Conservation (phyloP, 129 eudicot species). For the Apium graveolens region DNA sequence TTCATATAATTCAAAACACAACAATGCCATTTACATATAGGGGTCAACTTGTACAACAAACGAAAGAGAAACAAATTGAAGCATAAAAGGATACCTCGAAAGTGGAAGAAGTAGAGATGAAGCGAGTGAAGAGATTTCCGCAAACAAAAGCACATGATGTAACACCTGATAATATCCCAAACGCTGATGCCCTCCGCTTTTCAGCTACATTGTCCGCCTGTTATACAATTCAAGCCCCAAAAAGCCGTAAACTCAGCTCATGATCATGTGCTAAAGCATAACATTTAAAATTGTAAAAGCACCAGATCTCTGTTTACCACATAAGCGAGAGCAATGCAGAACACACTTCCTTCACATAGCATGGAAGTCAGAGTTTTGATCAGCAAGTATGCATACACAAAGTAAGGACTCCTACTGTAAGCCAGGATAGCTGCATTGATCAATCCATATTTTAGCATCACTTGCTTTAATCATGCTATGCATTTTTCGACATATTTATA, state of each 20-base stretch:
- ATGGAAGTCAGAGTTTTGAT: slow-evolving; percentile 39
- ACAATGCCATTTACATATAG: background rate
- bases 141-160: slow-evolving; percentile 38
- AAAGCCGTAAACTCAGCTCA: background rate
- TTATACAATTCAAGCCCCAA: background rate
- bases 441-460: background rate
- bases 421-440: slow-evolving; percentile 34
- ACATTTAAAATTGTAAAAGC: background rate
- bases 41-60: background rate
- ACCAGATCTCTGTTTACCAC: slow-evolving; percentile 20
- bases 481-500: no score
- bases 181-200: slow-evolving; percentile 31
- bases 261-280: background rate
- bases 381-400: slow-evolving; percentile 33
- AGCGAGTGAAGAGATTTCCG: slow-evolving; percentile 40
- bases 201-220: slow-evolving; percentile 50
- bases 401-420: slow-evolving; percentile 30
- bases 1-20: background rate
- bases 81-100: slow-evolving; percentile 24
- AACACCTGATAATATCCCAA: slow-evolving; percentile 45
- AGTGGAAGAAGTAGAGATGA: slow-evolving; percentile 45
- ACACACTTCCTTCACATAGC: slow-evolving; percentile 45
- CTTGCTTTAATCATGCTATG: no score
- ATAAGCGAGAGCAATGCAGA: slow-evolving; percentile 45
- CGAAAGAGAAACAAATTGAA: no score